Evolutionary conservation across 2,329 filamentous ascomycete genomes (phyloP), one percentile per base, ranked within the genome.

Genomic region (Gaeumannomyces tritici): DNA sequence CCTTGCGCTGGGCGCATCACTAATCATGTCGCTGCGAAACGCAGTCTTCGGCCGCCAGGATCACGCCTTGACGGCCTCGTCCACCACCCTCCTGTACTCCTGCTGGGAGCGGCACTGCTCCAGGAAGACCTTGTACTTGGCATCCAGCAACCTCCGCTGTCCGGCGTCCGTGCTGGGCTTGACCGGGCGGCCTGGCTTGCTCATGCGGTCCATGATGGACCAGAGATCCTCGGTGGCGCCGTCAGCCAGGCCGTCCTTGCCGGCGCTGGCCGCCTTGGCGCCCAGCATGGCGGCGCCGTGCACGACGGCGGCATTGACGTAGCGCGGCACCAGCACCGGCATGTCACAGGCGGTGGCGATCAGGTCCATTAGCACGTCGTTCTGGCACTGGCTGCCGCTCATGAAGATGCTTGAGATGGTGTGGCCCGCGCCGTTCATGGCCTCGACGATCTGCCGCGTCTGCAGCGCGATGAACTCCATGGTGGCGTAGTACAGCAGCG

Each of bases 401-500:
- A 99, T 98, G 84, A 98, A 99, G 76, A 99, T 96, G 66, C 89
- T 93, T 60, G 83, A 87, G 74, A 99, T 93, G 68, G 84, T 80
- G 77, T 99, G 95, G 12, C 95, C 95, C 1, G 91, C 81, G 58
- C 83, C 80, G 80, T 98, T 99, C 93, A 99, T 97, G 47, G 89
- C 84, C 70, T 96, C 89, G 66, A 99, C 84, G 70, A 99, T 99
- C 75, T 99, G 95, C 63, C 90, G 88, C 0, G 95, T 99, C 76
- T 99, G 95, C 74, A 98, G 84, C 33, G 95, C 93, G 70, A 99
- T 98, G 76, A 98, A 98, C 77, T 99, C 95, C 85, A 99, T 91
- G 4, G 93, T 96, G 28, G 86, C 91, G 72, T 97, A 98, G 79
- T 99, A 99, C 77, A 93, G 88, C 27, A 97, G 79, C 0, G 93